Percentiles rank a stretch among this genome's conserved stretches.
Evolutionary conservation across 2,329 filamentous ascomycete genomes (phyloP).

Genomic region (Rasamsonia emersonii): DNA sequence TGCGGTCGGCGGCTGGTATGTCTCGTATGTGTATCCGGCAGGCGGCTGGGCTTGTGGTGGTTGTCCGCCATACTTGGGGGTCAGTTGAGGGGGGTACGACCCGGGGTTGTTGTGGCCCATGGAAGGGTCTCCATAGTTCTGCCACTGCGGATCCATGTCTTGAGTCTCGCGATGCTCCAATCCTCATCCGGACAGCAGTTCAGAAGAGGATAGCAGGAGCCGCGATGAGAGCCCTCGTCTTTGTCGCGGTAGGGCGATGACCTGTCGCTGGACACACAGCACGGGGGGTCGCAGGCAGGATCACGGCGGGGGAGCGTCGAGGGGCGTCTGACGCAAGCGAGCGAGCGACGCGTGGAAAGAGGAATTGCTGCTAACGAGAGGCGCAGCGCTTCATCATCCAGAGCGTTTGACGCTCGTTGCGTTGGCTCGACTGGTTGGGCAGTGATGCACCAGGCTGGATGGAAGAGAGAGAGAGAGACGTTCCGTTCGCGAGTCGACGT

Average conservation of each 20-base stretch:
- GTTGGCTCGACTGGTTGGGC: constrained; percentile 3
- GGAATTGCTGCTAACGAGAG: constrained; percentile 11
- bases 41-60: constrained; percentile 43
- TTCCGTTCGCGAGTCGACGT: too few species aligned
- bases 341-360: constrained; percentile 7
- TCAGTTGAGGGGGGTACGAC: constrained; percentile 40
- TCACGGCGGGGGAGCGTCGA: constrained; percentile 7
- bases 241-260: constrained; percentile 19
- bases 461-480: too few species aligned
- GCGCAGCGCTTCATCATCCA: constrained; percentile 14
- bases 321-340: constrained; percentile 12
- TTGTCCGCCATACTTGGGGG: constrained; percentile 41
- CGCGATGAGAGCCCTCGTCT: constrained; percentile 10
- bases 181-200: constrained; percentile 8
- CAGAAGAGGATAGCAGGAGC: not conserved
- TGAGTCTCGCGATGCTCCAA: constrained; percentile 8
- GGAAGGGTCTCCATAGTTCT: constrained; percentile 55
- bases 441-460: not conserved
- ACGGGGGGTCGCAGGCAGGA: constrained; percentile 19
- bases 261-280: too few species aligned
- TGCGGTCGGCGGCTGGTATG: constrained; percentile 46
- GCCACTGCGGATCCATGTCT: constrained; percentile 55
- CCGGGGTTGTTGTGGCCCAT: constrained; percentile 46
- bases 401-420: constrained; percentile 4
- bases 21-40: constrained; percentile 58